These are phyloP conservation scores for Ascosphaera acerosa DNA, from an alignment of 2,329 filamentous ascomycete species.

Conservation along the genomic window DNA sequence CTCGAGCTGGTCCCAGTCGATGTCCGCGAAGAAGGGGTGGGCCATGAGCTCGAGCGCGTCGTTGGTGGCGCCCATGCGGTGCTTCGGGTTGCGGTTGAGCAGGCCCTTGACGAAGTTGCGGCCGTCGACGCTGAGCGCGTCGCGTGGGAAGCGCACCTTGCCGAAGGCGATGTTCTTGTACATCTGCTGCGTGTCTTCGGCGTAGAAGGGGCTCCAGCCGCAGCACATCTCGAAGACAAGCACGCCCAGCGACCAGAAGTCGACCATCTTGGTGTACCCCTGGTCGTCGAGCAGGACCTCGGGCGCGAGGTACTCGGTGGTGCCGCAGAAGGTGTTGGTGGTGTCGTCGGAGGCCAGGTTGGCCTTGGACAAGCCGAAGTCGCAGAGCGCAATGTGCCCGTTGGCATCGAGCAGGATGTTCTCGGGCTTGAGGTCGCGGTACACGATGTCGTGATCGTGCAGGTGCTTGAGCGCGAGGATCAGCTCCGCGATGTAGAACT, in stretches of 20 bases:
- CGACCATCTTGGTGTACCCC: conserved; percentile 98
- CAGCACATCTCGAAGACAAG: conserved; percentile 99
- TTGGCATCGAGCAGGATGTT: conserved; percentile 95
- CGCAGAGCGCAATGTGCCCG: conserved; percentile 89
- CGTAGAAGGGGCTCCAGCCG: conserved; percentile 97
- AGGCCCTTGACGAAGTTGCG: conserved; percentile 96
- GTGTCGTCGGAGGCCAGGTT: conserved; percentile 94
- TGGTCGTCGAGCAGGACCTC: conserved; percentile 89
- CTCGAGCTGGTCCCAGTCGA: conserved; percentile 69
- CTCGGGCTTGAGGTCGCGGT: conserved; percentile 89
- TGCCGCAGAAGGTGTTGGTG: conserved; percentile 96
- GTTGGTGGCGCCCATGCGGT: conserved; percentile 68
- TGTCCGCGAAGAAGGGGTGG: conserved; percentile 81
- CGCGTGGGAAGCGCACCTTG: conserved; percentile 86
- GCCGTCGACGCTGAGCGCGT: conserved; percentile 82
- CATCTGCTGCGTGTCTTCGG: conserved; percentile 98
- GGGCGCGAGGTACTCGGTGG: conserved; percentile 87
- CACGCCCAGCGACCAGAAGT: conserved; percentile 96
- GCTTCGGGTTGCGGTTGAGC: conserved; percentile 88
- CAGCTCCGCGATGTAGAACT: conserved; percentile 96
- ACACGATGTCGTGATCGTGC: conserved; percentile 92
- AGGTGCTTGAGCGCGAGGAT: conserved; percentile 88
- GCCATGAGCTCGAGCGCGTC: conserved; percentile 88
- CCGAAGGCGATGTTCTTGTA: conserved; percentile 99
- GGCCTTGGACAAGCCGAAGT: conserved; percentile 92